Evolutionary conservation across 169 alveolate genomes (phyloP).

Genomic region (Plasmodium chabaudi): DNA sequence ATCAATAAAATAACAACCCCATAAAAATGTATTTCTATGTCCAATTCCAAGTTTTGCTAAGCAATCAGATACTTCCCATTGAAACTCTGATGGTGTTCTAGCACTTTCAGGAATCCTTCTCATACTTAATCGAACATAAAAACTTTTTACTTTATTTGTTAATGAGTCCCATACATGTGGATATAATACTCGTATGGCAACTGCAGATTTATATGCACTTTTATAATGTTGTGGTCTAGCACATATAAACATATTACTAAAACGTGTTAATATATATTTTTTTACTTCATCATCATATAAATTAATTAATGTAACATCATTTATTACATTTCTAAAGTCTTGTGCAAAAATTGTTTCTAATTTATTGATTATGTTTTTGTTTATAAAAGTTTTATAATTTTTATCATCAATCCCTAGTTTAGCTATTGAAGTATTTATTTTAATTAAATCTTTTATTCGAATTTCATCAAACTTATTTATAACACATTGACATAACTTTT

Average conservation of each 20-base stretch:
- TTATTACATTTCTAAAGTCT: constrained; percentile 85
- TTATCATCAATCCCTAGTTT: constrained; percentile 74
- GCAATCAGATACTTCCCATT: constrained; percentile 89
- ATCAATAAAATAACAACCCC: constrained; percentile 91
- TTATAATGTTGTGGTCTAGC: constrained; percentile 86
- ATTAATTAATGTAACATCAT: constrained; percentile 81
- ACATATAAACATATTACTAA: constrained; percentile 85
- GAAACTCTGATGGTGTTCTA: constrained; percentile 86
- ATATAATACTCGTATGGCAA: constrained; percentile 83
- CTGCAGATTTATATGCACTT: constrained; percentile 86
- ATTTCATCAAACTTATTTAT: constrained; percentile 78
- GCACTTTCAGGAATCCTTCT: constrained; percentile 82
- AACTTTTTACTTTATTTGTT: constrained; percentile 80
- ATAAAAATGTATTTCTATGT: constrained; percentile 86
- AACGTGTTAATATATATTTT: constrained; percentile 82
- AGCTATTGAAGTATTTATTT: constrained; percentile 81
- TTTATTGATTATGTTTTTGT: constrained; percentile 78
- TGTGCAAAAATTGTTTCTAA: constrained; percentile 84
- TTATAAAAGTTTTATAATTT: constrained; percentile 76
- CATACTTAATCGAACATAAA: constrained; percentile 87
- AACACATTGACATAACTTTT: constrained; percentile 70
- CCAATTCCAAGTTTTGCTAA: constrained; percentile 83
- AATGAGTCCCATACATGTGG: constrained; percentile 85
- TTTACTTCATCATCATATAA: constrained; percentile 84
- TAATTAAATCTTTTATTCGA: constrained; percentile 81